Percentiles rank a stretch among this genome's conserved stretches.
Conservation (phyloP, 768 basidiomycete species). For the Suillus occidentalis region DNA sequence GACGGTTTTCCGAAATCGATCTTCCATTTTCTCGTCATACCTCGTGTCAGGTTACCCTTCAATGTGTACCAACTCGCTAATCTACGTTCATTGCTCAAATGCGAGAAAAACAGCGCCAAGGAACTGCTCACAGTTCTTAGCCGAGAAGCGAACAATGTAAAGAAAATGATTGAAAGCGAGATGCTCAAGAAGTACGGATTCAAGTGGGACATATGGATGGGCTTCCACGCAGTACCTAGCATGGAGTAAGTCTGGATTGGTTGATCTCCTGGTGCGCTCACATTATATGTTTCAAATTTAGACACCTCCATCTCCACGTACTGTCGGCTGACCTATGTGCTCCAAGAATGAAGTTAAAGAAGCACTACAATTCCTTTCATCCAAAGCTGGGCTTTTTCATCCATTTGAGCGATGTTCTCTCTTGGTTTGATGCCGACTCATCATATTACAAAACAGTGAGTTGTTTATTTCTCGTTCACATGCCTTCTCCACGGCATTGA, state of each 20-base stretch:
- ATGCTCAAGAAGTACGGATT: slow-evolving; percentile 76
- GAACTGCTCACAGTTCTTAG: slow-evolving; percentile 51
- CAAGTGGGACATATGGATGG: slow-evolving; percentile 74
- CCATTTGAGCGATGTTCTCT: slow-evolving; percentile 70
- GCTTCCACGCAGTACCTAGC: slow-evolving; percentile 85
- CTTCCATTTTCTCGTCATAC: slow-evolving; percentile 89
- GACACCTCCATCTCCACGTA: slow-evolving; percentile 85
- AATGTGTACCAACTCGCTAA: slow-evolving; percentile 44
- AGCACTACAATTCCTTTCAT: slow-evolving; percentile 90
- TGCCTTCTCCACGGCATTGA: not conserved
- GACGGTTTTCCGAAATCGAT: slow-evolving; percentile 81
- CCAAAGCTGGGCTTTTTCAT: slow-evolving; percentile 84
- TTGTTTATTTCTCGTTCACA: slow-evolving; percentile 9
- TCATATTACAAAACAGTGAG: slow-evolving; percentile 54
- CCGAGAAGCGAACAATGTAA: slow-evolving; percentile 56
- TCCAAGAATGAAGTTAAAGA: slow-evolving; percentile 76
- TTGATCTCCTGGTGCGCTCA: not conserved
- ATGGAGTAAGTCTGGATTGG: slow-evolving; percentile 64
- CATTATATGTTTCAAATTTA: slow-evolving; percentile 26
- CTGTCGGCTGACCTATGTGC: slow-evolving; percentile 77
- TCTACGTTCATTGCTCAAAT: slow-evolving; percentile 55
- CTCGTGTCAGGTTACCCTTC: slow-evolving; percentile 42
- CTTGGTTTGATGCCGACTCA: slow-evolving; percentile 73
- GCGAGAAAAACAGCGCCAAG: slow-evolving; percentile 54
- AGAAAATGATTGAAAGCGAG: slow-evolving; percentile 69